A percentile compares a stretch with the other conserved stretches of the same genome.
phyloP scores from a whole-genome alignment of 2,329 filamentous ascomycete genomes.

The Juglanconis oblonga region DNA sequence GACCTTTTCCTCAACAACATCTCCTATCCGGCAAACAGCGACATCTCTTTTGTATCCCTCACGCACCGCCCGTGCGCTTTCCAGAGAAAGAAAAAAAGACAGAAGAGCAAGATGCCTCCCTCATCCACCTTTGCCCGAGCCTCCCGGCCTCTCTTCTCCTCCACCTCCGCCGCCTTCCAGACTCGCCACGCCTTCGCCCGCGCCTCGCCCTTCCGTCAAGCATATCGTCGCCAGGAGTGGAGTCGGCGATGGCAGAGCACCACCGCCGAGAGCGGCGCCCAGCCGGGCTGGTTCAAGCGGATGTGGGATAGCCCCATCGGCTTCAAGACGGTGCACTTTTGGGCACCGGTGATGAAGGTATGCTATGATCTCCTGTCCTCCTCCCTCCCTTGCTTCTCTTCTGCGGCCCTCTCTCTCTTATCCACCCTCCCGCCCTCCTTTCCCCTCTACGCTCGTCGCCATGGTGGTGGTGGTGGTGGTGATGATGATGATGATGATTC shows the following conservation, averaged over 20 bases:
- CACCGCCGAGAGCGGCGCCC: slow-evolving; percentile 35
- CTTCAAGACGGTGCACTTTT: slow-evolving; percentile 96
- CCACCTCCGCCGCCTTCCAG: slow-evolving; percentile 50
- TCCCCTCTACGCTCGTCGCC: too few relatives aligned
- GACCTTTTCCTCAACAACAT: not conserved
- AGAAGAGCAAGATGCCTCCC: slow-evolving; percentile 20
- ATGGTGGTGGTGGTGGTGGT: too few relatives aligned
- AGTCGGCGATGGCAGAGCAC: slow-evolving; percentile 71
- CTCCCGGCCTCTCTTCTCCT: slow-evolving; percentile 54
- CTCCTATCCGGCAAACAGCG: not conserved
- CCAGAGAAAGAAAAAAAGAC: not conserved
- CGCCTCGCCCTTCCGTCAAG: slow-evolving; percentile 35
- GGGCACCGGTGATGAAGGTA: slow-evolving; percentile 89
- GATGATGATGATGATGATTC: too few relatives aligned
- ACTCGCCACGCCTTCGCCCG: slow-evolving; percentile 53
- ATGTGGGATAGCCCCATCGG: slow-evolving; percentile 82
- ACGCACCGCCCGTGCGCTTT: not conserved
- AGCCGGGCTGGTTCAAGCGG: slow-evolving; percentile 63
- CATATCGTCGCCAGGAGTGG: slow-evolving; percentile 40
- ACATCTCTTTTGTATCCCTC: not conserved
- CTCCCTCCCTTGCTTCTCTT: too few relatives aligned
- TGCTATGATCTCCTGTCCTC: slow-evolving; percentile 9
- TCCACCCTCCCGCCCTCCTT: not conserved
- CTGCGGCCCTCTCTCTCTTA: not conserved
- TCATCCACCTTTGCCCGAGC: slow-evolving; percentile 50